These are phyloP conservation scores for Aspergillus intermedius DNA, from an alignment of 2,329 filamentous ascomycete species.

Conservation along the genomic window DNA sequence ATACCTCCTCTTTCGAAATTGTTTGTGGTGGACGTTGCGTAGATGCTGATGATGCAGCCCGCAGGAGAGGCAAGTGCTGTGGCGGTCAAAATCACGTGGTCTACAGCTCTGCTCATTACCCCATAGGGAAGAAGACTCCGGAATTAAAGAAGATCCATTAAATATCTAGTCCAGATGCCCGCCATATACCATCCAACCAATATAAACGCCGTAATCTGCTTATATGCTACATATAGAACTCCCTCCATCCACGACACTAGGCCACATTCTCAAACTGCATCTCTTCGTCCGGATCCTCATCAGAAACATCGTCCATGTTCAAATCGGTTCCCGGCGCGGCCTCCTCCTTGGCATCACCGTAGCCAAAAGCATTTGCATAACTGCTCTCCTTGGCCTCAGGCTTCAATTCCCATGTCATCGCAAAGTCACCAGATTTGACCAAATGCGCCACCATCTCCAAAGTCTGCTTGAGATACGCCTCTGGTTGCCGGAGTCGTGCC, in stretches of 20 bases:
- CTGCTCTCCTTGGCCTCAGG: conserved; percentile 57
- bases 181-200: conserved; percentile 8
- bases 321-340: conserved; percentile 42
- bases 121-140: too few relatives aligned
- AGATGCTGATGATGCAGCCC: neutral
- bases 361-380: conserved; percentile 34
- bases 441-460: conserved; percentile 76
- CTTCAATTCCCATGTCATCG: conserved; percentile 78
- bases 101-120: neutral
- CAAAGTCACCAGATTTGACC: conserved; percentile 75
- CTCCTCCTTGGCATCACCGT: conserved; percentile 48
- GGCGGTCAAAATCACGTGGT: conserved; percentile 1
- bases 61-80: neutral
- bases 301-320: conserved; percentile 46
- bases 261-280: conserved; percentile 76
- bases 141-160: too few relatives aligned
- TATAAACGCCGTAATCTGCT: conserved; percentile 17
- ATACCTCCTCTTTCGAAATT: neutral
- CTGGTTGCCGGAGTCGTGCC: conserved; percentile 71
- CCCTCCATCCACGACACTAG: conserved; percentile 10
- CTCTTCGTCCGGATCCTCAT: conserved; percentile 53
- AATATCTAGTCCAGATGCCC: conserved; percentile 5
- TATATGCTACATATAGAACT: conserved; percentile 21
- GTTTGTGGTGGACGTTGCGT: neutral
- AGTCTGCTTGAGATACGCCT: conserved; percentile 82